phyloP scores from a whole-genome alignment of 805 yeast species.

The Yamadazyma insecticola region DNA sequence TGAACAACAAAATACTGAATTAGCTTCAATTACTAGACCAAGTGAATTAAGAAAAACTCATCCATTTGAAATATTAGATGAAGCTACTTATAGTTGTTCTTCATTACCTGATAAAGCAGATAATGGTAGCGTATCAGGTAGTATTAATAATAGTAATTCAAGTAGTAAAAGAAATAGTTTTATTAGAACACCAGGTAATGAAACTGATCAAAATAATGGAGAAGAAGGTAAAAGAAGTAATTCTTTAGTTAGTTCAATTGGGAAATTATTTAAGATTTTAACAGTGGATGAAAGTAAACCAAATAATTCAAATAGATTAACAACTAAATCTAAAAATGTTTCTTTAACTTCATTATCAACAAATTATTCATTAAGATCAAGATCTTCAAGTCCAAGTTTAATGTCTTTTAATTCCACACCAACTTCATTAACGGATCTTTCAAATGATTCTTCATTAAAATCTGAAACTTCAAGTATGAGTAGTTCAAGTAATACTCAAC shows the following conservation, averaged over 20 bases:
- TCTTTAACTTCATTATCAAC: slow-evolving; percentile 36
- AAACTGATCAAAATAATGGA: slow-evolving; percentile 4
- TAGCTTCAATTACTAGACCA: slow-evolving; percentile 4
- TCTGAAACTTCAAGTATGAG: background rate
- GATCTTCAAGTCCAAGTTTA: slow-evolving; percentile 36
- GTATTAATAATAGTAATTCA: background rate
- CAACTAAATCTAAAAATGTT: slow-evolving; percentile 22
- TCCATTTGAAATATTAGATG: slow-evolving; percentile 63
- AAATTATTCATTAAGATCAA: slow-evolving; percentile 20
- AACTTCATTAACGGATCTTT: slow-evolving; percentile 31
- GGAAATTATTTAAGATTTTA: slow-evolving; percentile 32
- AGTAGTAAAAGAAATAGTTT: background rate
- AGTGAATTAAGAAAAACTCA: slow-evolving; percentile 46
- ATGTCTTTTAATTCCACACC: slow-evolving; percentile 34
- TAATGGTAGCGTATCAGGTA: no score
- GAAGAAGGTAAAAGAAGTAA: slow-evolving; percentile 9
- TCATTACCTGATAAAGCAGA: slow-evolving; percentile 15
- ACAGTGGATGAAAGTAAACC: slow-evolving; percentile 23
- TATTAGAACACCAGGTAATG: no score
- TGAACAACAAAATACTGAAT: slow-evolving; percentile 1
- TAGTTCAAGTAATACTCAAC: slow-evolving; percentile 13
- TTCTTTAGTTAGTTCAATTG: slow-evolving; percentile 29
- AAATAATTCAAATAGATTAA: slow-evolving; percentile 2
- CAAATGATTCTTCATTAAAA: slow-evolving; percentile 26
- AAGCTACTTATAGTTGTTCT: slow-evolving; percentile 48